phyloP scores from a whole-genome alignment of 2,329 filamentous ascomycete species.

The Fusarium goolgardi region DNA sequence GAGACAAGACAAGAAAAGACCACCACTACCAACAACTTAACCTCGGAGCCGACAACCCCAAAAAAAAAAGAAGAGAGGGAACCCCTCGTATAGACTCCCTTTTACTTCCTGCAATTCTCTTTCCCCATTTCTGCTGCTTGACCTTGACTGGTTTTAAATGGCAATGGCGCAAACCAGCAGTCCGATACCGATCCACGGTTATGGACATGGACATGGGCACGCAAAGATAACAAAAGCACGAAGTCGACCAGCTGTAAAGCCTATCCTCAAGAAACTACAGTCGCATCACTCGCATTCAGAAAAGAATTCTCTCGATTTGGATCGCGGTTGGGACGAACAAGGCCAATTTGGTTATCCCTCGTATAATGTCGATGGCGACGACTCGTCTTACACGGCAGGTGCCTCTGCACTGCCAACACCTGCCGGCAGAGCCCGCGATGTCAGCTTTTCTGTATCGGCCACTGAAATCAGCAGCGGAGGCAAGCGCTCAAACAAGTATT shows the following conservation, averaged over 20 bases:
- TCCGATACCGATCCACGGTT: conserved; percentile 41
- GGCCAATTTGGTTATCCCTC: conserved; percentile 48
- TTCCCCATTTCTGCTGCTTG: conserved; percentile 6
- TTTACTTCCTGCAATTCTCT: neutral
- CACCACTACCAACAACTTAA: conserved; percentile 26
- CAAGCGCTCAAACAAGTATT: conserved; percentile 56
- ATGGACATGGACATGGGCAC: conserved; percentile 37
- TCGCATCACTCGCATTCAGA: conserved; percentile 64
- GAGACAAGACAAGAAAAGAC: conserved; percentile 9
- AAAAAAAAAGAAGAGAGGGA: conserved; percentile 39
- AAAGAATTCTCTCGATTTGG: conserved; percentile 72
- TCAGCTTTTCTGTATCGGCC: conserved; percentile 60
- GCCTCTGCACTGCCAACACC: conserved; percentile 42
- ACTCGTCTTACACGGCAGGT: conserved; percentile 41
- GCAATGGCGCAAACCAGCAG: conserved; percentile 45
- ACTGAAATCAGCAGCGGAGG: conserved; percentile 49
- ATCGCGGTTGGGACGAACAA: conserved; percentile 70
- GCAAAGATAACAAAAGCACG: conserved; percentile 58
- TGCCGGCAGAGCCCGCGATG: conserved; percentile 52
- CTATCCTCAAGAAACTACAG: conserved; percentile 69
- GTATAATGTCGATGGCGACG: conserved; percentile 47
- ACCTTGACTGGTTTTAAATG: conserved; percentile 19
- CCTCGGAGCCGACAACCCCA: conserved; percentile 23
- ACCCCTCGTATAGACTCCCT: conserved; percentile 22
- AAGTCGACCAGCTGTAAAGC: conserved; percentile 65